Base-by-base conservation (phyloP, 345 rosid species). In the Rhizophora apiculata region DNA sequence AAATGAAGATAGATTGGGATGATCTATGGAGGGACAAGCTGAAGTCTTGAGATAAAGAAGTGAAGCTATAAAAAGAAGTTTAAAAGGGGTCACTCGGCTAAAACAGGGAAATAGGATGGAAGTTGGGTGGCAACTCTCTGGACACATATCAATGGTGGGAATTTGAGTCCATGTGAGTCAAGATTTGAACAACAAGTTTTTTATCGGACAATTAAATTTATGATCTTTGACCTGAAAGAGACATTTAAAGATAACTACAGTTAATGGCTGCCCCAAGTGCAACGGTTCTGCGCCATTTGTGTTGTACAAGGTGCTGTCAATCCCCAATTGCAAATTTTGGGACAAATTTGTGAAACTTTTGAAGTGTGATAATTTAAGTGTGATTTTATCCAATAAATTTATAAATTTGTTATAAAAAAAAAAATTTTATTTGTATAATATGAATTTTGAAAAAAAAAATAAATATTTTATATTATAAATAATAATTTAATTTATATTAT, bases 121-220 rank as follows among this genome's bases (percentile, higher is more conserved):
- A 67, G 18, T 27, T 60, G 30, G 63, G 21, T 67, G 36, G 72
- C n/a, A 52, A 67, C 36, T 52, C 29, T 24, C 7, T 56, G 6
- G 30, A 56, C 19, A 34, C 1, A 16, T 34, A 43, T 68, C 34
- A 55, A 46, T 56, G 65, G 65, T 63, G 60, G 20, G 63, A 43
- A 43, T 43, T 24, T 43, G 49, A 13, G 6, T 54, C 68, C 69
- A 68, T 54, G 78, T 39, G 53, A 39, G 18, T 27, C 29, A 8
- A 10, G 34, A 64, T 39, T 27, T 43, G 21, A 6, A 24, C n/a
- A 24, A 2, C 19, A 21, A 0, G 4, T 65, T 49, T 29, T 65
- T 34, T 18, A 31, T 0, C 16, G 19, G 51, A 5, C 19, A 56
- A 15, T 15, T 11, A 56, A 8, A 24, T 56, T 56, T 10, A 27